Evolutionary conservation across 768 basidiomycete genomes (phyloP), one percentile per base, ranked within the genome.

Genomic region (Podaxis sp.): DNA sequence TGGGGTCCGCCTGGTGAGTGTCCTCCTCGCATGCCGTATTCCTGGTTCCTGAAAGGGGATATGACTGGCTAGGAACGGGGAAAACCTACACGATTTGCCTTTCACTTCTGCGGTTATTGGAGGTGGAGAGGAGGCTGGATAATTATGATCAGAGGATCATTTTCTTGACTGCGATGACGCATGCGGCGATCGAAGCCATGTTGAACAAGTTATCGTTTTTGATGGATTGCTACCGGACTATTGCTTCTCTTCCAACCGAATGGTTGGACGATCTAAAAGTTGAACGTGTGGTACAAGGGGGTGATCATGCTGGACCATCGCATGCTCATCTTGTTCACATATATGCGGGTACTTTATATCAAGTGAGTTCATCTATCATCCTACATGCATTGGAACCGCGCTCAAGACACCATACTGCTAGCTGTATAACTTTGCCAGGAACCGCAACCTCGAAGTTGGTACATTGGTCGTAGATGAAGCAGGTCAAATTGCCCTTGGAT

Each of bases 71-170:
- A 81, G 82, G 83, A 4, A 83, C 82, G 6, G 83, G 83, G 5
- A 84, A 84, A 69, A 84, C 82, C 6, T 79, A 84, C 64, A 84
- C 82, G 0, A 75, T 83, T 33, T 77, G 82, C 2, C 66, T 82
- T 7, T 81, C 80, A 2, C 69, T 83, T 10, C 67, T 83, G 5
- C 78, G 82, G 30, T 72, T 83, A 17, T 69, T 83, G 10, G 80
- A 83, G 55, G 75, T 77, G 0, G 75, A 81, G 51, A 69, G 73
- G 41, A 71, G 73, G 38, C 71, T 71, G 11, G 71, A 69, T 36
- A 71, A 72, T 17, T 70, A 61, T 13, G 66, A 67, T 46, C 71
- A 70, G 4, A 78, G 75, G 59, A 74, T 81, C 44, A 70, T 83
- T 2, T 82, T 83, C 61, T 71, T 84, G 41, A 82, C 82, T 0